Evolutionary conservation across 257 asterid genomes (phyloP), one percentile per base, ranked within the genome.

Genomic region (Dorcoceras hygrometricum): DNA sequence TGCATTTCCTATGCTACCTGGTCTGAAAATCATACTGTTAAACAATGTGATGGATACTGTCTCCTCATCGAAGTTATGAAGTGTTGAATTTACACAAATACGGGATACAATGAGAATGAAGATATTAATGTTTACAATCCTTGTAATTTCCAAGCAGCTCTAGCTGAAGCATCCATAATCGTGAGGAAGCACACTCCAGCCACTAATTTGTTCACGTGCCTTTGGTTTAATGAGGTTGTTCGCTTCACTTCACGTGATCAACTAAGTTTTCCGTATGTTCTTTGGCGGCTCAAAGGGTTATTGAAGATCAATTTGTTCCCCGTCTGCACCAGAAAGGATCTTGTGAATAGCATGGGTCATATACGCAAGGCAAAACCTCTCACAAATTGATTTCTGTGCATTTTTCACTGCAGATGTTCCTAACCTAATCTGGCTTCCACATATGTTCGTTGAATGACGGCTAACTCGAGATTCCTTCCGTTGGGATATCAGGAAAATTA

Each of bases 171-270:
- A 56, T 94, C 99, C 25, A 88, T 90, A 76, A 94, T 94, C 24
- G 93, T 94, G 86, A 88, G 96, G 85, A 82, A 89, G 81, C 99
- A 94, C 81, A 89, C 87, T 2, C 89, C 80, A 23, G 60, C 71
- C 36, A 81, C 91, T 11, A 88, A 94, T 71, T 70, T 89, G 74
- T 78, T 90, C 76, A 85, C 72, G 94, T 94, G 99, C 75, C 87
- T 87, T 27, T 94, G 99, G 99, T 94, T 94, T 56, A 87, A 88
- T 60, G 99, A 94, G 83, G 98, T 87, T 59, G 99, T 87, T 70
- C 93, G 91, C n/a, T 94, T 88, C 84, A 90, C 99, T 62, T 94
- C 96, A 11, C 93, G 99, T 19, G 99, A 94, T 78, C 98, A 94
- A 73, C 83, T 94, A 48, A 94, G 99, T 78, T 94, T 90, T 68